Percentiles rank a stretch among this genome's conserved stretches.
These are phyloP conservation scores for Gossypium laxum DNA, from an alignment of 441 rosid genomes.

Conservation along the genomic window DNA sequence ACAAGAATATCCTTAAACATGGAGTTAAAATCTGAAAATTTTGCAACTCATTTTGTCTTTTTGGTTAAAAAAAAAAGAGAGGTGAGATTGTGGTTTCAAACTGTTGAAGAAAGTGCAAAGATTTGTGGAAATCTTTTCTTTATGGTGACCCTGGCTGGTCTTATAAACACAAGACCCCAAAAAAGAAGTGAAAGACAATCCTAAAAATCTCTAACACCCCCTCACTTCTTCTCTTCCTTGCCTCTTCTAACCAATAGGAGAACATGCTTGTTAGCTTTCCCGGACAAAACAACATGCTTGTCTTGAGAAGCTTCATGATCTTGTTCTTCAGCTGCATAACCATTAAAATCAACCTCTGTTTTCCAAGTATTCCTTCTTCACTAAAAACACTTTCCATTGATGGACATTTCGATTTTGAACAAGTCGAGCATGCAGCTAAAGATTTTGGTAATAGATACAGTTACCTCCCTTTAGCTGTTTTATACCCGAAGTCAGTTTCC, in stretches of 20 bases:
- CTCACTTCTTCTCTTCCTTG: constrained; percentile 30
- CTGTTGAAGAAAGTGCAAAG: constrained; percentile 67
- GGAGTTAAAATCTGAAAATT: constrained; percentile 25
- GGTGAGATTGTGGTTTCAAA: constrained; percentile 46
- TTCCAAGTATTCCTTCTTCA: constrained; percentile 54
- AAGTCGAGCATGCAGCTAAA: constrained; percentile 60
- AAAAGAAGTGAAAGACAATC: constrained; percentile 32
- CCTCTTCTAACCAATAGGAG: constrained; percentile 25
- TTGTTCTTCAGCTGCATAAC: constrained; percentile 58
- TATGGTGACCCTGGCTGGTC: constrained; percentile 52
- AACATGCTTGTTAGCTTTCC: constrained; percentile 31
- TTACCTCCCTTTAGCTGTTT: constrained; percentile 56
- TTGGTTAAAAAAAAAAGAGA: constrained; percentile 24
- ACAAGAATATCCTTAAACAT: constrained; percentile 19
- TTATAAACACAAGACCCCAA: constrained; percentile 25
- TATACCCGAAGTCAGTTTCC: constrained; percentile 67
- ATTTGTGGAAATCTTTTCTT: constrained; percentile 64
- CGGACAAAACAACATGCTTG: constrained; percentile 37
- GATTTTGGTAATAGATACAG: constrained; percentile 79
- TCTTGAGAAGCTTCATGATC: constrained; percentile 44
- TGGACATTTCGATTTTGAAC: constrained; percentile 60
- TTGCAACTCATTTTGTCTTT: constrained; percentile 38
- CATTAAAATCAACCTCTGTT: constrained; percentile 43
- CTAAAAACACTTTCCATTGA: constrained; percentile 45
- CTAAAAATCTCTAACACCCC: constrained; percentile 40